phyloP scores from a whole-genome alignment of 495 filamentous ascomycete species.

The Pseudevernia furfuracea region DNA sequence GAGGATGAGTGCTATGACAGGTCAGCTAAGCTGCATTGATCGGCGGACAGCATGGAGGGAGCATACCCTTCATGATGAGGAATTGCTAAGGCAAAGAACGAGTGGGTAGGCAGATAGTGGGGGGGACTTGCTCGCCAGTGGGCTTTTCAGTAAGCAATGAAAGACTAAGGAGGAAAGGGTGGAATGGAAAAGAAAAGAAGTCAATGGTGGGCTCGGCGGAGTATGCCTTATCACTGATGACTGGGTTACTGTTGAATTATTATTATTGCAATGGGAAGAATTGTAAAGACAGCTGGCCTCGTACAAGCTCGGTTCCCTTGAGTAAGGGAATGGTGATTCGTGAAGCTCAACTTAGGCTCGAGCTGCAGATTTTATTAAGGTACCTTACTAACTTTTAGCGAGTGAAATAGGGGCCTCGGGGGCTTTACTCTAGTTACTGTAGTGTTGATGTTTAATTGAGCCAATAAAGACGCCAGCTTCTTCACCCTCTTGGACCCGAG shows the following conservation, averaged over 20 bases:
- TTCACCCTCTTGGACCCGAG: no score
- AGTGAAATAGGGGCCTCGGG: no score
- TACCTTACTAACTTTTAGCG: no score
- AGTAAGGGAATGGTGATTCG: background rate
- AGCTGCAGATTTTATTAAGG: background rate
- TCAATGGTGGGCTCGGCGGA: background rate
- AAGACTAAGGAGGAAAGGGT: background rate
- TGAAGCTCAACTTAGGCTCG: background rate
- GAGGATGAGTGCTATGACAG: slow-evolving; percentile 81
- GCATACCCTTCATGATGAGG: slow-evolving; percentile 15
- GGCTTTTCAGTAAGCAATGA: background rate
- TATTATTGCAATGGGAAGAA: background rate
- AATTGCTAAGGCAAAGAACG: background rate
- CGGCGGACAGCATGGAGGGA: background rate
- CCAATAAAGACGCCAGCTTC: slow-evolving; percentile 1
- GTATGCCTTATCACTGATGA: background rate
- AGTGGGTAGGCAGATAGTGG: background rate
- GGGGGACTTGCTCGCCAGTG: background rate
- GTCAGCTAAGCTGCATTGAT: slow-evolving; percentile 2
- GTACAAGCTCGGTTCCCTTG: background rate
- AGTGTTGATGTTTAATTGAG: background rate
- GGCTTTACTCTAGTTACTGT: no score
- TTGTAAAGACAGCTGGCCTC: slow-evolving; percentile 14
- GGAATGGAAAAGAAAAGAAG: background rate
- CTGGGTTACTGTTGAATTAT: background rate